Conservation (phyloP, 1,284 basidiomycete genomes). For the Tetrapyrgos nigripes region DNA sequence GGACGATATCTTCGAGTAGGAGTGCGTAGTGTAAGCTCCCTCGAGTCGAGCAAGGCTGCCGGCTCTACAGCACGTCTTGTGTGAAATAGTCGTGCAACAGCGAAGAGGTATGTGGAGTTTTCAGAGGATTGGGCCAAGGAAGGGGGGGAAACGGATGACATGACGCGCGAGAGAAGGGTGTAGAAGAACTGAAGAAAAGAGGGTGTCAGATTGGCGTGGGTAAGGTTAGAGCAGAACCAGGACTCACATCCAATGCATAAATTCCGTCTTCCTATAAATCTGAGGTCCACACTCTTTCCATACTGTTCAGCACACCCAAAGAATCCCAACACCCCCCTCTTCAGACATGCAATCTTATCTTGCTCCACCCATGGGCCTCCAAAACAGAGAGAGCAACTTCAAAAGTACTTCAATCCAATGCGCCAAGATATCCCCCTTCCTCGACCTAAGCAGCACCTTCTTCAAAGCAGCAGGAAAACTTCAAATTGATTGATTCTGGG, state of each 20-base stretch:
- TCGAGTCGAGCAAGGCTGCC: background rate
- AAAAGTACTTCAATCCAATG: too few species aligned
- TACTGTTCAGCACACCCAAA: too few species aligned
- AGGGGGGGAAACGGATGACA: background rate
- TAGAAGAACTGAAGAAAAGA: conserved; percentile 10
- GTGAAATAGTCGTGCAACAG: background rate
- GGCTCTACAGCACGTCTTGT: background rate
- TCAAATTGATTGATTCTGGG: too few species aligned
- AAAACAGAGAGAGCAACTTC: too few species aligned
- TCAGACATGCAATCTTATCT: too few species aligned
- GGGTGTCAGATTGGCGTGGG: background rate
- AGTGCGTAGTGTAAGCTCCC: background rate
- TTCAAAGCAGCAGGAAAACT: too few species aligned
- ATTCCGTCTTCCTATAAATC: too few species aligned
- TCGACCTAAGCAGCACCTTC: too few species aligned
- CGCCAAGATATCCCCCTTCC: too few species aligned
- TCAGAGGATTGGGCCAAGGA: background rate
- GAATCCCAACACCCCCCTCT: too few species aligned
- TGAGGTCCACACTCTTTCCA: too few species aligned
- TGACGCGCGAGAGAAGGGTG: conserved; percentile 9
- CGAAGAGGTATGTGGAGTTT: background rate
- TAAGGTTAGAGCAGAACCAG: background rate
- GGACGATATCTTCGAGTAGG: background rate
- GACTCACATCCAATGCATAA: background rate
- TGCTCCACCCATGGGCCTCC: too few species aligned